Evolutionary conservation across 1,139 yeast genomes (phyloP).

Genomic region (Yamadazyma mexicana): DNA sequence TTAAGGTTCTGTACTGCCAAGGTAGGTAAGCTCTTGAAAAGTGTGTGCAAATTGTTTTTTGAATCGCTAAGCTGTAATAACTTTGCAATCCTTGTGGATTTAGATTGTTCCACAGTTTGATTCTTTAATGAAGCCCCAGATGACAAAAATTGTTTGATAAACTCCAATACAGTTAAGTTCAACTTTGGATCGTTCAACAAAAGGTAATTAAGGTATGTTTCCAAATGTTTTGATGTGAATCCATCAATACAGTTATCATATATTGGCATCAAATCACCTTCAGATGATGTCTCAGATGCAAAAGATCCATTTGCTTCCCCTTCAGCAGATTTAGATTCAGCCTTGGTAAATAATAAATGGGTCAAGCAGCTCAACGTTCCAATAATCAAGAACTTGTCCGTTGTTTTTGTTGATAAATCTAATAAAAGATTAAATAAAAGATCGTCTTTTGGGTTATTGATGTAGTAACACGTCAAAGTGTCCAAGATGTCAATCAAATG

Average conservation of each 20-base stretch:
- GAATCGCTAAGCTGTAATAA: conserved; percentile 30
- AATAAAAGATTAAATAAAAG: conserved; percentile 55
- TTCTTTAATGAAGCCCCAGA: conserved; percentile 41
- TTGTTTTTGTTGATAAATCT: conserved; percentile 42
- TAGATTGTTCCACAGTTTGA: conserved; percentile 33
- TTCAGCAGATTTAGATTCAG: conserved; percentile 27
- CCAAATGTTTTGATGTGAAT: conserved; percentile 34
- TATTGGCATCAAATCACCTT: conserved; percentile 20
- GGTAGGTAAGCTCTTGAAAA: conserved; percentile 60
- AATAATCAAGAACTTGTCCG: conserved; percentile 56
- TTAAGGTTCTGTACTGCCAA: conserved; percentile 46
- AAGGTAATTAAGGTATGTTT: conserved; percentile 28
- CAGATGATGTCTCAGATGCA: neutral
- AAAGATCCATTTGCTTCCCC: conserved; percentile 6
- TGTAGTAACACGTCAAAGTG: conserved; percentile 77
- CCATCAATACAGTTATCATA: conserved; percentile 46
- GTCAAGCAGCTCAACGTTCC: conserved; percentile 46
- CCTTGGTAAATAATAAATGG: conserved; percentile 40
- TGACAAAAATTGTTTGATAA: conserved; percentile 38
- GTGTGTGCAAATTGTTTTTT: conserved; percentile 43
- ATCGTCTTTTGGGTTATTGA: conserved; percentile 69
- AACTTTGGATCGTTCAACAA: conserved; percentile 41
- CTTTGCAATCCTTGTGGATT: conserved; percentile 30
- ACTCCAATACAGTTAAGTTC: conserved; percentile 33
- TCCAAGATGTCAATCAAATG: conserved; percentile 82